Percentiles rank a stretch among this genome's conserved stretches.
Conservation (phyloP, 257 asterid species). For the Hygrophila difformis region DNA sequence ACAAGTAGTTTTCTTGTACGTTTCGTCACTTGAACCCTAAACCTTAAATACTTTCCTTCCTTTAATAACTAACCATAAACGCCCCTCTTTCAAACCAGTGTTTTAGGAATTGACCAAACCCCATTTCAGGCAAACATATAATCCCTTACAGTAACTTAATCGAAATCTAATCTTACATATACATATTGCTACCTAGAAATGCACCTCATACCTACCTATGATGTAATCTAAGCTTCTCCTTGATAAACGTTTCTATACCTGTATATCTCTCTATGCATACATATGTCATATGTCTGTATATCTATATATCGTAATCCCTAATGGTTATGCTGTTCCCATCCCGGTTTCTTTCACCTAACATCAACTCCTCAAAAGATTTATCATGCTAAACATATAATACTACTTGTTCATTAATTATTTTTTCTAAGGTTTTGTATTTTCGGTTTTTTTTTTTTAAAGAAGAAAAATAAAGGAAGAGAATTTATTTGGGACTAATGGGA, state of each 20-base stretch:
- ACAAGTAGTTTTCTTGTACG: constrained; percentile 36
- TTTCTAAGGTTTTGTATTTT: too few relatives aligned
- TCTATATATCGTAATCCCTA: constrained; percentile 13
- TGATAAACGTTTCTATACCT: too few relatives aligned
- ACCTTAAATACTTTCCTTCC: constrained; percentile 17
- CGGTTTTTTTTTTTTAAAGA: too few relatives aligned
- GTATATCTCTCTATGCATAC: too few relatives aligned
- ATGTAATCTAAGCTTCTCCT: constrained; percentile 25
- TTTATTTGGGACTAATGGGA: too few relatives aligned
- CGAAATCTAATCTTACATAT: constrained; percentile 29
- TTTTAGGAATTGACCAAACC: constrained; percentile 6
- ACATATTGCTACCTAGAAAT: constrained; percentile 30
- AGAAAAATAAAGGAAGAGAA: too few relatives aligned
- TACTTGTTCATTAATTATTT: too few relatives aligned
- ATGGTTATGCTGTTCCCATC: constrained; percentile 58
- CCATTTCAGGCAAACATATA: constrained; percentile 5
- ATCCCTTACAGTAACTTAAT: neutral
- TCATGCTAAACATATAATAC: too few relatives aligned
- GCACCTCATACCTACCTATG: constrained; percentile 58
- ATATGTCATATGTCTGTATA: too few relatives aligned
- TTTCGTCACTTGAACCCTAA: constrained; percentile 49
- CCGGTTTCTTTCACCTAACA: constrained; percentile 32
- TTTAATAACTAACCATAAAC: neutral
- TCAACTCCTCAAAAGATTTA: neutral
- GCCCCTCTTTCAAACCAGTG: too few relatives aligned